These are phyloP conservation scores for Lolium multiflorum DNA, from an alignment of 176 grass and related monocot species.

Conservation along the genomic window DNA sequence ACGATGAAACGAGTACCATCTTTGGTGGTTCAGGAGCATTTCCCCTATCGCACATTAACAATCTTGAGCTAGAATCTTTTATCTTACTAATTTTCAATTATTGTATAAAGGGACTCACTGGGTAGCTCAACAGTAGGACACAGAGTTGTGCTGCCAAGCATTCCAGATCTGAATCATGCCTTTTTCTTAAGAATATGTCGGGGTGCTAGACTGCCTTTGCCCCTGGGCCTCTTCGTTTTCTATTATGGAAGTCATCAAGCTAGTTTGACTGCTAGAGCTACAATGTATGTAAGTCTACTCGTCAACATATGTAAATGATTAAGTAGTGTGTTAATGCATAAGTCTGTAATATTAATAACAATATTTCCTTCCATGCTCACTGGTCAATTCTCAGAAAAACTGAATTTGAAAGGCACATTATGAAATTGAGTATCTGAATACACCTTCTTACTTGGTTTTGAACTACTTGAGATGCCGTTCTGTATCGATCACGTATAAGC, in stretches of 20 bases:
- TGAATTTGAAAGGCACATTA: slow-evolving; percentile 26
- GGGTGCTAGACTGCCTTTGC: neutral
- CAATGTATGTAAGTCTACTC: neutral
- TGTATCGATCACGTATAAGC: slow-evolving; percentile 87
- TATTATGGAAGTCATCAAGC: neutral
- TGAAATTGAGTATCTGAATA: slow-evolving; percentile 34
- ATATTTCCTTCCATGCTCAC: neutral
- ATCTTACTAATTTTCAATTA: neutral
- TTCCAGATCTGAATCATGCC: neutral
- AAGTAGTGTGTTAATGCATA: neutral
- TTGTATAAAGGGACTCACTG: neutral
- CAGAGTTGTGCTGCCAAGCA: neutral
- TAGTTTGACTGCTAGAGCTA: neutral
- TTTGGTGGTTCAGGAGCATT: slow-evolving; percentile 3
- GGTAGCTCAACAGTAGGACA: neutral
- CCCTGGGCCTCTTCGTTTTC: neutral
- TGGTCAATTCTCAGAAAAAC: slow-evolving; percentile 15
- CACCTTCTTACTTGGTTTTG: slow-evolving; percentile 88
- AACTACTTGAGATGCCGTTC: slow-evolving; percentile 92
- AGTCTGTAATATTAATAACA: neutral
- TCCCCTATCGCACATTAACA: neutral
- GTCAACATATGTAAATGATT: slow-evolving; percentile 15
- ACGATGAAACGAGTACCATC: neutral
- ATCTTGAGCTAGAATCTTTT: neutral
- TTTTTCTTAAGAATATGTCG: neutral